phyloP scores from a whole-genome alignment of 169 alveolate genomes.

The Plasmodium coatneyi region DNA sequence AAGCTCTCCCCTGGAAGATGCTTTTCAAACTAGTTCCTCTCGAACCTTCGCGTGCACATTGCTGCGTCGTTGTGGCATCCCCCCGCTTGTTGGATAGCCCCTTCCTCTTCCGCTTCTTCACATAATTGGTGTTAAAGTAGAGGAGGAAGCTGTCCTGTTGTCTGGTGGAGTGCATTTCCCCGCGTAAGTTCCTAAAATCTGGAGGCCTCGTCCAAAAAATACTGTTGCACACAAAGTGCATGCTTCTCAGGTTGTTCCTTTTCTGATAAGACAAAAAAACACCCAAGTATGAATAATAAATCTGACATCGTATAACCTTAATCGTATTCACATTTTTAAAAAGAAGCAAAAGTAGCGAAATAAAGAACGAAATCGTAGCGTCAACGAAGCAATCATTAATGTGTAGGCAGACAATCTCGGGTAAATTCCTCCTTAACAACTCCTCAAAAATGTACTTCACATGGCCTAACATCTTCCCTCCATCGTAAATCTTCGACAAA shows the following conservation, averaged over 20 bases:
- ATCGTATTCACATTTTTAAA: slow-evolving; percentile 42
- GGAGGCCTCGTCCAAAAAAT: not conserved
- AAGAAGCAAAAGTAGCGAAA: slow-evolving; percentile 5
- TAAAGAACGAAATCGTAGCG: slow-evolving; percentile 20
- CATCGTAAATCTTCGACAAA: slow-evolving; percentile 36
- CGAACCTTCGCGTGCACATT: not conserved
- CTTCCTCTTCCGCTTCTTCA: not conserved
- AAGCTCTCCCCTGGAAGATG: not conserved
- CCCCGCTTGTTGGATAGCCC: not conserved
- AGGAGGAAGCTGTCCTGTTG: not conserved
- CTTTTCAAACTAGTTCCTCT: not conserved
- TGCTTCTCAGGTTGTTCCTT: not conserved
- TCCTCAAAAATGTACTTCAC: slow-evolving; percentile 32
- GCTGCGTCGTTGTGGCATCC: not conserved
- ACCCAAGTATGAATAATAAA: slow-evolving; percentile 12
- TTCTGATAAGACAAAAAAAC: slow-evolving; percentile 10
- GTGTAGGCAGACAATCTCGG: slow-evolving; percentile 16
- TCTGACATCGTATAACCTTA: slow-evolving; percentile 25
- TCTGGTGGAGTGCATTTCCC: not conserved
- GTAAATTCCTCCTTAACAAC: slow-evolving; percentile 6
- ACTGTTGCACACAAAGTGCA: slow-evolving; percentile 29
- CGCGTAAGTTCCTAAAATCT: not conserved
- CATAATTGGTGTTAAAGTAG: slow-evolving; percentile 34
- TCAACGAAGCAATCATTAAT: slow-evolving; percentile 59
- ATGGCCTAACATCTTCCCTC: slow-evolving; percentile 12